Evolutionary conservation across 2,329 filamentous ascomycete genomes (phyloP).

Genomic region (Claviceps fusiformis): DNA sequence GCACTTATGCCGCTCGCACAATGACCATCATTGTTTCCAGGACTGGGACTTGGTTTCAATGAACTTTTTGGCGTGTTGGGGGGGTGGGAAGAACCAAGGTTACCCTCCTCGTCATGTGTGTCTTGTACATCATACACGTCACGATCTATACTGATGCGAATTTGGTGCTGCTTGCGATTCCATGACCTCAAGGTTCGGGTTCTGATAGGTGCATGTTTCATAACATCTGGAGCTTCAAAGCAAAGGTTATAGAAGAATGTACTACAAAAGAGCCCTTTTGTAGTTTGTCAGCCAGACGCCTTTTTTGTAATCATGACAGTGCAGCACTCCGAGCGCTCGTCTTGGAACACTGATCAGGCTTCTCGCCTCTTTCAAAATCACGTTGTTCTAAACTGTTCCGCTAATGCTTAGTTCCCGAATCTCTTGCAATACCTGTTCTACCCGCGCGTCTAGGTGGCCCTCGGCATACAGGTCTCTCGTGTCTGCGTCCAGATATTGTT

Average conservation of each 20-base stretch:
- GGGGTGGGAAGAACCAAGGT: no score
- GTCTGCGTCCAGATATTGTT: constrained; percentile 93
- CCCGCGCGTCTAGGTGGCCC: constrained; percentile 77
- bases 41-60: no score
- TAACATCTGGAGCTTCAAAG: background rate
- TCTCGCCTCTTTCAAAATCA: background rate
- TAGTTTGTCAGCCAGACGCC: background rate
- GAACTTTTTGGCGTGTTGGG: no score
- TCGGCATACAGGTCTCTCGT: constrained; percentile 93
- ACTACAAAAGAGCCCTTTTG: background rate
- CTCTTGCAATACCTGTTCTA: constrained; percentile 93
- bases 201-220: background rate
- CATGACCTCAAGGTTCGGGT: background rate
- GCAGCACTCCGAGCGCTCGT: background rate
- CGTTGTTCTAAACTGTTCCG: constrained; percentile 40
- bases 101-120: no score
- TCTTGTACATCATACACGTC: no score
- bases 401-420: constrained; percentile 93
- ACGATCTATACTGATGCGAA: no score
- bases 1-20: no score
- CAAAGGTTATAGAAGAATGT: background rate
- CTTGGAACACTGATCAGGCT: background rate
- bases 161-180: background rate
- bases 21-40: no score
- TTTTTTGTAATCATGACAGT: background rate